Evolutionary conservation across 805 yeast species (phyloP).

Genomic region (Brettanomyces anomalus): DNA sequence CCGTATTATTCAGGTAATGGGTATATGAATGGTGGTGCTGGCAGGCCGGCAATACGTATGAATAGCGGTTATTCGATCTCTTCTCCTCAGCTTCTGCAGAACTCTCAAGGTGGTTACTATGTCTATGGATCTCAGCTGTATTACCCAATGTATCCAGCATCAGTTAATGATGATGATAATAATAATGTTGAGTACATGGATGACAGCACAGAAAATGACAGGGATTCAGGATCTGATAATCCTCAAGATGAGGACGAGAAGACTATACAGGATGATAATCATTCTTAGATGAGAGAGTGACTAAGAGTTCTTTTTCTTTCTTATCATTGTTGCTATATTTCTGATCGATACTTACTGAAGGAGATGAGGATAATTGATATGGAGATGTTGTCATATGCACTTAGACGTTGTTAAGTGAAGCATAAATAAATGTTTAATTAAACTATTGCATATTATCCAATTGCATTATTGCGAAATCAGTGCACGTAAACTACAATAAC

Average conservation of each 20-base stretch:
- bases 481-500: neutral
- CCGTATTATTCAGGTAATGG: too few relatives aligned
- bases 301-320: too few relatives aligned
- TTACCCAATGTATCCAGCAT: neutral
- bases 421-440: too few relatives aligned
- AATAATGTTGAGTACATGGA: constrained; percentile 4
- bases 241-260: neutral
- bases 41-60: neutral
- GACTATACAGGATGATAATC: constrained; percentile 3
- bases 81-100: constrained; percentile 2
- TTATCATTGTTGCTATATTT: too few relatives aligned
- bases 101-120: neutral
- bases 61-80: constrained; percentile 2
- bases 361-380: too few relatives aligned
- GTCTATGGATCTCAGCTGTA: neutral
- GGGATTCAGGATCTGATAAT: neutral
- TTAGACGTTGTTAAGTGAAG: too few relatives aligned
- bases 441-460: too few relatives aligned
- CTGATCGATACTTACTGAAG: too few relatives aligned
- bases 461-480: too few relatives aligned
- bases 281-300: neutral
- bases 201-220: constrained; percentile 6
- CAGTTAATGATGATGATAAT: neutral
- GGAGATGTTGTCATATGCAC: too few relatives aligned
- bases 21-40: neutral